Conservation (phyloP, 495 filamentous ascomycete species). For the Aspergillus incahuasiensis region DNA sequence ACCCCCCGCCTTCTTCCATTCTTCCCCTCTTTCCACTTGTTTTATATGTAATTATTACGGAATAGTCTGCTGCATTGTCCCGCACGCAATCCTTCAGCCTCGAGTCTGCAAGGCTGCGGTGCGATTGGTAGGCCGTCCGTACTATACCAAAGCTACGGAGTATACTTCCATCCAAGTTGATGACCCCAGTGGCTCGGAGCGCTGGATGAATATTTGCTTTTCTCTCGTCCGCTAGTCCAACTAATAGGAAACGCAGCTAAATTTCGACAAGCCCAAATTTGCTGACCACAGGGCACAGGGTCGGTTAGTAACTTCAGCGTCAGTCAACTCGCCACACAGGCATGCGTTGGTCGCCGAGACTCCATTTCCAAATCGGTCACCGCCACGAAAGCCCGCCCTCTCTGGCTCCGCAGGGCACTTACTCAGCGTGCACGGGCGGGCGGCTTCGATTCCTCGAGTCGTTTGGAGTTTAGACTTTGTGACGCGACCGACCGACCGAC, state of each 20-base stretch:
- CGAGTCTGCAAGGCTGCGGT: neutral
- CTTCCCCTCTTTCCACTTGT: neutral
- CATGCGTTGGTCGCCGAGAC: neutral
- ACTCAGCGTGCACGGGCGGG: conserved; percentile 4
- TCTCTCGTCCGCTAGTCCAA: neutral
- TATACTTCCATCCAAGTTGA: conserved; percentile 5
- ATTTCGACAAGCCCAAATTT: neutral
- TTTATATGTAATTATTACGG: conserved; percentile 3
- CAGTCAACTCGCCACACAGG: neutral
- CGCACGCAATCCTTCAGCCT: conserved; percentile 4
- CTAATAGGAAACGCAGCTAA: neutral
- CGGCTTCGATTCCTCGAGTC: neutral
- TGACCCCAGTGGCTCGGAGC: neutral
- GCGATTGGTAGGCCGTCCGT: neutral
- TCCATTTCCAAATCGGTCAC: neutral
- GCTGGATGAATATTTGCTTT: neutral
- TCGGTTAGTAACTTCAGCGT: too few species aligned
- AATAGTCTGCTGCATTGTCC: neutral
- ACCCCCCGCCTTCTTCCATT: conserved; percentile 1
- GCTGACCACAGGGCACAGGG: neutral
- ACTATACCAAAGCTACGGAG: conserved; percentile 1
- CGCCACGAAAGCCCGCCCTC: too few species aligned
- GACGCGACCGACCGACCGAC: neutral
- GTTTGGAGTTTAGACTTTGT: too few species aligned
- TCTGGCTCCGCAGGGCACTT: neutral